These are phyloP conservation scores for Fusarium marasasianum DNA, from an alignment of 2,329 filamentous ascomycete genomes.

Conservation along the genomic window DNA sequence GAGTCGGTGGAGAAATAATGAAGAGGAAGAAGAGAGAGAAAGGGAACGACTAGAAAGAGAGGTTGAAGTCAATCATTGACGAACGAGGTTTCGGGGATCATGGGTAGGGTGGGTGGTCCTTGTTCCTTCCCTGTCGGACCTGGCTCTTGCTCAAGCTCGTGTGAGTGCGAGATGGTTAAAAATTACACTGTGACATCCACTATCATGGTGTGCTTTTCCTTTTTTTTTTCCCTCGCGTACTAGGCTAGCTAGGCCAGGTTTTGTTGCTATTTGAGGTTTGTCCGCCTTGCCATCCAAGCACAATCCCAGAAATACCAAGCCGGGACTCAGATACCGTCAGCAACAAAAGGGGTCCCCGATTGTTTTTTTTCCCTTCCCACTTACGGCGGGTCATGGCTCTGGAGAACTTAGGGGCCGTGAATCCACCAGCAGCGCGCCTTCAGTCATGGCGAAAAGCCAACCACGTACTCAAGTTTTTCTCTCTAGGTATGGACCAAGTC, in stretches of 20 bases:
- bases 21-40: constrained; percentile 26
- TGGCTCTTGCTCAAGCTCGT: constrained; percentile 21
- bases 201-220: neutral
- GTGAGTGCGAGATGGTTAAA: constrained; percentile 12
- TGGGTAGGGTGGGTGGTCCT: constrained; percentile 31
- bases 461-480: constrained; percentile 11
- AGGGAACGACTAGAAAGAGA: constrained; percentile 18
- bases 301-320: constrained; percentile 20
- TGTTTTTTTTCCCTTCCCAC: neutral
- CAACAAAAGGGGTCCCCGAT: constrained; percentile 21
- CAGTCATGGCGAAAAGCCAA: constrained; percentile 1
- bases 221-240: neutral
- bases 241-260: neutral
- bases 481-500: neutral
- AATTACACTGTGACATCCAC: constrained; percentile 23
- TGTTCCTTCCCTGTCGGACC: constrained; percentile 27
- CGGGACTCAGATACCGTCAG: constrained; percentile 13
- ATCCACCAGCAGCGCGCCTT: constrained; percentile 26
- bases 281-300: constrained; percentile 20
- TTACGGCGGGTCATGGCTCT: constrained; percentile 28
- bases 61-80: constrained; percentile 33
- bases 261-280: constrained; percentile 23
- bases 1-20: constrained; percentile 36
- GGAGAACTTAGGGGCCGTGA: constrained; percentile 30
- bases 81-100: constrained; percentile 38